A percentile compares a stretch with the other conserved stretches of the same genome.
These are phyloP conservation scores for Amylocarpus encephaloides DNA, from an alignment of 2,329 filamentous ascomycete species.

Conservation along the genomic window DNA sequence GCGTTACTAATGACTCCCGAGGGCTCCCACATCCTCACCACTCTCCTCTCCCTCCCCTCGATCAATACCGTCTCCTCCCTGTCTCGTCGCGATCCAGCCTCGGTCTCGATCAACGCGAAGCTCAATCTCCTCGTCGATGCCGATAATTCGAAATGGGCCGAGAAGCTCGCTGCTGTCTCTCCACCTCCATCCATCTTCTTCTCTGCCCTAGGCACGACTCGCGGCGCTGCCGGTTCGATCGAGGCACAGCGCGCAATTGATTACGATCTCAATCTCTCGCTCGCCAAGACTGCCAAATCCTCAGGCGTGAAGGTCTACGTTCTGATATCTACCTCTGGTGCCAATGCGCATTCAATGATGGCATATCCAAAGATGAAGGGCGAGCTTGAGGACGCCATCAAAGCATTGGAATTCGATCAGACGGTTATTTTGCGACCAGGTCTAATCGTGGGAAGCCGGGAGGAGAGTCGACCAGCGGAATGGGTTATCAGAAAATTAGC, in stretches of 20 bases:
- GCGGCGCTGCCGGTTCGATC: slow-evolving; percentile 65
- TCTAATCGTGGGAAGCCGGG: slow-evolving; percentile 65
- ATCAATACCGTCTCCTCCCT: slow-evolving; percentile 51
- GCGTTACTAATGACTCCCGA: slow-evolving; percentile 11
- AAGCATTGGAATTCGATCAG: slow-evolving; percentile 66
- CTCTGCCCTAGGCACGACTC: slow-evolving; percentile 75
- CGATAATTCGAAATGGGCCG: slow-evolving; percentile 64
- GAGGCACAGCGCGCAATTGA: slow-evolving; percentile 83
- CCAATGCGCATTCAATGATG: slow-evolving; percentile 46
- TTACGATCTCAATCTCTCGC: slow-evolving; percentile 74
- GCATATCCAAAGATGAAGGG: slow-evolving; percentile 70
- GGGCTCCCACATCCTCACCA: slow-evolving; percentile 68
- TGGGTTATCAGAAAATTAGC: slow-evolving; percentile 50
- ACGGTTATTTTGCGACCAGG: slow-evolving; percentile 72
- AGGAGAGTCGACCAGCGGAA: slow-evolving; percentile 54
- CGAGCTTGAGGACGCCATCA: slow-evolving; percentile 74
- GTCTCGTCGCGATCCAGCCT: slow-evolving; percentile 56
- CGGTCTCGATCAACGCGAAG: slow-evolving; percentile 45
- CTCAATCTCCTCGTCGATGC: slow-evolving; percentile 60
- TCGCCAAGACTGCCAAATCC: slow-evolving; percentile 68
- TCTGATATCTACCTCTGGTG: slow-evolving; percentile 34
- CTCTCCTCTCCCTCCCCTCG: slow-evolving; percentile 49
- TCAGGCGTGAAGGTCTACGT: slow-evolving; percentile 65
- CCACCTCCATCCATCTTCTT: slow-evolving; percentile 61
- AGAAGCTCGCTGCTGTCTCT: slow-evolving; percentile 47